Percentiles rank a stretch among this genome's conserved stretches.
phyloP scores from a whole-genome alignment of 306 rosid genomes.

The Boehmeria nivea region DNA sequence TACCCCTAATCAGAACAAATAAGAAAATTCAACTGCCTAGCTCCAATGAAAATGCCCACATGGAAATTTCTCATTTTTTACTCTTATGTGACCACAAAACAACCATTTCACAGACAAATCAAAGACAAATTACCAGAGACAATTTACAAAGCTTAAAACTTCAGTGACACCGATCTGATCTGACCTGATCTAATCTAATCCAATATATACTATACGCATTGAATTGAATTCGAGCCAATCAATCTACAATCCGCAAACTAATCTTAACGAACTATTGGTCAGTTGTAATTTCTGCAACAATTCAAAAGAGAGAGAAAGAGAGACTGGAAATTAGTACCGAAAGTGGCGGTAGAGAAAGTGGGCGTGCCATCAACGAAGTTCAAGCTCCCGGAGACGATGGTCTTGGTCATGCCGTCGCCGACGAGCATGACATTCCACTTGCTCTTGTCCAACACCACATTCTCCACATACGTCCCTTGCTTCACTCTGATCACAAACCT shows the following conservation, averaged over 20 bases:
- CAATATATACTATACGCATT: background rate
- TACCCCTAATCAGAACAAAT: conserved; percentile 6
- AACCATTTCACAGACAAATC: no score
- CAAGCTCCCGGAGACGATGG: conserved; percentile 50
- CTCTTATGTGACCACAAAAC: no score
- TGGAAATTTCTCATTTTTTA: no score
- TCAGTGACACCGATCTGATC: no score
- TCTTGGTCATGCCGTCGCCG: conserved; percentile 71
- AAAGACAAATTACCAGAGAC: no score
- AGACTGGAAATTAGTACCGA: conserved; percentile 66
- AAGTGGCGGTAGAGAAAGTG: conserved; percentile 73
- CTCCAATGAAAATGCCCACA: no score
- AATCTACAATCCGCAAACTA: no score
- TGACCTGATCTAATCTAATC: background rate
- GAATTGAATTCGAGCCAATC: background rate
- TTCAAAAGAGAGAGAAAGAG: background rate
- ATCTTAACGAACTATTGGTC: no score
- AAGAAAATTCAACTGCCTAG: no score
- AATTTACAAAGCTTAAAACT: no score
- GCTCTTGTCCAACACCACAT: conserved; percentile 59
- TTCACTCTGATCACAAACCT: conserved; percentile 64
- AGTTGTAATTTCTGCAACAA: no score
- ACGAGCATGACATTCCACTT: conserved; percentile 85
- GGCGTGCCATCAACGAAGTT: conserved; percentile 67
- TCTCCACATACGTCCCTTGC: conserved; percentile 66